phyloP scores from a whole-genome alignment of 2,329 filamentous ascomycete genomes.

The Neofusicoccum ribis region DNA sequence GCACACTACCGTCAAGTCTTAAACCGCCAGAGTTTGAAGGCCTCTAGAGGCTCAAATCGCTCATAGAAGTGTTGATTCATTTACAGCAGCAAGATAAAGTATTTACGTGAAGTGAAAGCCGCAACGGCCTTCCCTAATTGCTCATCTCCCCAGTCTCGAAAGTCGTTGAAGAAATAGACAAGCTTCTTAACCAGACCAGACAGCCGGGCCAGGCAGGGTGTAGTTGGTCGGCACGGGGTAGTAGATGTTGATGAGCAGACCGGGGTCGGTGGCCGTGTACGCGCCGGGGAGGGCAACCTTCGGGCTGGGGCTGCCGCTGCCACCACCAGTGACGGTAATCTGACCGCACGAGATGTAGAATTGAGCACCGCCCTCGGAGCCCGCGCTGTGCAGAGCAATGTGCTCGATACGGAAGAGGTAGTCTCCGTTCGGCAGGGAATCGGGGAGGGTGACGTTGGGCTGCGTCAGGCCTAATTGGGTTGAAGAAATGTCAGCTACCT shows the following conservation, averaged over 20 bases:
- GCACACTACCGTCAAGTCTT: too few species aligned
- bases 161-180: neutral
- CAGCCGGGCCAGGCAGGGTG: conserved; percentile 32
- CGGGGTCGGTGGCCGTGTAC: conserved; percentile 37
- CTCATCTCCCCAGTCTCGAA: neutral
- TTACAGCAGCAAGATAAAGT: neutral
- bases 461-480: conserved; percentile 24
- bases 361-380: conserved; percentile 37
- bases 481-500: neutral
- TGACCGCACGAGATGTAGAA: conserved; percentile 51
- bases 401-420: conserved; percentile 51
- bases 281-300: conserved; percentile 46
- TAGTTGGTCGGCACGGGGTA: conserved; percentile 25
- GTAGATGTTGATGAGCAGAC: conserved; percentile 37
- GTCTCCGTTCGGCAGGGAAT: conserved; percentile 42
- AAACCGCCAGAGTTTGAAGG: too few species aligned
- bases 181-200: conserved; percentile 30
- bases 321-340: conserved; percentile 43
- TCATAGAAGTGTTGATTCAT: neutral
- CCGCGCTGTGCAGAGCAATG: conserved; percentile 48
- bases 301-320: conserved; percentile 38
- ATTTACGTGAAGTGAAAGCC: neutral
- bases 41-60: too few species aligned
- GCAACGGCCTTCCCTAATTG: neutral
- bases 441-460: conserved; percentile 41